Evolutionary conservation across 2,329 filamentous ascomycete genomes (phyloP), one percentile per base, ranked within the genome.

Genomic region (Didymella pomorum): DNA sequence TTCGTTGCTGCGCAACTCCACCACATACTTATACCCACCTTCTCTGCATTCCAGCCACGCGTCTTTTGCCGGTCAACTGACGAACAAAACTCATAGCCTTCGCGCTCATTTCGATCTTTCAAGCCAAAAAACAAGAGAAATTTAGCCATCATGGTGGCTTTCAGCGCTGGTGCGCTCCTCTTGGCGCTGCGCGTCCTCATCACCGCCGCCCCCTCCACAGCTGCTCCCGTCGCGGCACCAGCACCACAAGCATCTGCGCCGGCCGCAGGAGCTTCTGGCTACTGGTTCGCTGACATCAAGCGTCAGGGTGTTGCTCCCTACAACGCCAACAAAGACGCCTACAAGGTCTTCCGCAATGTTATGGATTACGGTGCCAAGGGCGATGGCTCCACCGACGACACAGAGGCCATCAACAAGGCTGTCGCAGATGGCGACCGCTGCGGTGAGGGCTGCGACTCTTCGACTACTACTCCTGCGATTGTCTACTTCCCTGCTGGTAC

Each of bases 401-500:
- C 93, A 0, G 88, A 79, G 0, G 92, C 93, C 55, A 97, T 98
- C 84, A 97, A 97, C 80, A 77, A 80, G 39, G 93, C 93, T 64
- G 90, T 97, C 70, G 83, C 86, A 5, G 85, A 86, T n/a, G 92
- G 92, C 26, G 82, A 84, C 68, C 90, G 94, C 42, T 98, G 94
- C 73, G 92, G 91, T 37, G 75, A 86, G 63, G 86, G 87, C 62
- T 98, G 94, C 74, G 90, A 95, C 74, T 96, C 92, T 1, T 87
- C 86, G 29, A 98, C 94, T 3, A 85, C 86, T n/a, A 87, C 87
- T 1, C 94, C 94, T 0, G 94, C 92, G 25, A 81, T 98, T 14
- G 87, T 98, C 52, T 98, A 96, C 82, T 96, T 98, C 81, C 93
- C 93, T 37, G 83, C 91, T 11, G 93, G 94, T 65, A 96, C 88